A percentile compares a stretch with the other conserved stretches of the same genome.
These are phyloP conservation scores for Hymenoscyphus linearis DNA, from an alignment of 2,329 filamentous ascomycete species.

Conservation along the genomic window DNA sequence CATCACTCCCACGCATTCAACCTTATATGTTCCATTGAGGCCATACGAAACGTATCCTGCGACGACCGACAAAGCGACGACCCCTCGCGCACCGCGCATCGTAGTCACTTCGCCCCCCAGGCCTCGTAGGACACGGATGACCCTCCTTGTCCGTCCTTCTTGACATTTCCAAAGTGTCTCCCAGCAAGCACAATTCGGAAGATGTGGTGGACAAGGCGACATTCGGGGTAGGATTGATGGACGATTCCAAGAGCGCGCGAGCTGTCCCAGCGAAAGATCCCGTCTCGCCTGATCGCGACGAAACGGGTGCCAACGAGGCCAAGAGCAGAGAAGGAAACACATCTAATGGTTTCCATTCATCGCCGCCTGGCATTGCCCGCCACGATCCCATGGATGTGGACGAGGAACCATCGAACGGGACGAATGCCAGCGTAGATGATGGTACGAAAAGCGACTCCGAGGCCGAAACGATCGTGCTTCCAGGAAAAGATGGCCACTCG, in stretches of 20 bases:
- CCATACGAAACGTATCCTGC: slow-evolving; percentile 9
- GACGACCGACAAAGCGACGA: slow-evolving; percentile 2
- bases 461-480: slow-evolving; percentile 65
- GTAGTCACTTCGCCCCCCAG: slow-evolving; percentile 3
- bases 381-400: slow-evolving; percentile 22
- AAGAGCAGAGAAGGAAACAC: slow-evolving; percentile 19
- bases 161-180: slow-evolving; percentile 32
- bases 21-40: slow-evolving; percentile 4
- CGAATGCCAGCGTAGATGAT: slow-evolving; percentile 14
- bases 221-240: slow-evolving; percentile 31
- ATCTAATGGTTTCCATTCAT: slow-evolving; percentile 28
- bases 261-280: slow-evolving; percentile 19
- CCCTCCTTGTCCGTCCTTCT: slow-evolving; percentile 29
- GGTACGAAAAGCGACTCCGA: slow-evolving; percentile 59
- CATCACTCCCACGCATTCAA: neutral
- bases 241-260: slow-evolving; percentile 26
- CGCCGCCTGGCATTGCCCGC: slow-evolving; percentile 25
- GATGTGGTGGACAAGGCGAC: slow-evolving; percentile 28
- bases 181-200: slow-evolving; percentile 26
- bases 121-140: slow-evolving; percentile 27
- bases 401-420: slow-evolving; percentile 10
- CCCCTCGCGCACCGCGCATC: slow-evolving; percentile 3
- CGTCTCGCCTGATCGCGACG: slow-evolving; percentile 18
- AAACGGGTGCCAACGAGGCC: slow-evolving; percentile 19
- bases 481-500: slow-evolving; percentile 59